Base-by-base conservation (phyloP, 257 asterid genomes). In the Ocimum tenuiflorum region DNA sequence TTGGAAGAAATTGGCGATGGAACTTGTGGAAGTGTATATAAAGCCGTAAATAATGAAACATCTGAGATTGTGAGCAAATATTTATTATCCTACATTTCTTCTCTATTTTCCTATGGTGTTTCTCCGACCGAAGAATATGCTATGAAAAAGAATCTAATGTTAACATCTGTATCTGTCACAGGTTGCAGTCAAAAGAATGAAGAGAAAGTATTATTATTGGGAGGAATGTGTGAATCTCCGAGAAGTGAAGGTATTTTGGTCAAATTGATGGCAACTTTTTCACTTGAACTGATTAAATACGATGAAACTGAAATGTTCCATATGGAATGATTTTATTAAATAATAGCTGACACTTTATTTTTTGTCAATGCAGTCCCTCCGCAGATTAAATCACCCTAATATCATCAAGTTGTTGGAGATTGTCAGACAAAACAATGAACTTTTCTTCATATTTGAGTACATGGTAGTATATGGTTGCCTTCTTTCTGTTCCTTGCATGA, bases 151-250 rank as follows among this genome's bases (percentile, higher is more conserved):
- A 13, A 29, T 50, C 10, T 60, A 54, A 24, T 68, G 24, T 58
- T 71, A 57, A 73, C 72, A 13, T 75, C 52, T 64, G 9, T 22
- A 35, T 63, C 45, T 39, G 49, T 64, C 72, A 55, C 85, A 92
- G 99, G 96, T 92, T 81, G 99, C 97, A 47, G 88, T 87, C 20
- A 92, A 92, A 79, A 89, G 82, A 79, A 92, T 92, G 96, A 92
- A 87, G 86, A 82, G 97, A 63, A 92, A 87, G 76, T 87, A 79
- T 70, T 86, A 86, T 73, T 79, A 77, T 60, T 89, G 99, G 99
- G 94, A 83, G 27, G 99, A 92, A 71, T 92, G 97, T 56, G 71
- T 87, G 45, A 87, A 83, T 78, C 86, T 92, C 36, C 74, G 96
- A 47, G 99, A 89, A 89, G 96, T 88, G 65, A 87, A 89, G 95